Base-by-base conservation (phyloP, 495 filamentous ascomycete species). In the Mycothermus thermophilus region DNA sequence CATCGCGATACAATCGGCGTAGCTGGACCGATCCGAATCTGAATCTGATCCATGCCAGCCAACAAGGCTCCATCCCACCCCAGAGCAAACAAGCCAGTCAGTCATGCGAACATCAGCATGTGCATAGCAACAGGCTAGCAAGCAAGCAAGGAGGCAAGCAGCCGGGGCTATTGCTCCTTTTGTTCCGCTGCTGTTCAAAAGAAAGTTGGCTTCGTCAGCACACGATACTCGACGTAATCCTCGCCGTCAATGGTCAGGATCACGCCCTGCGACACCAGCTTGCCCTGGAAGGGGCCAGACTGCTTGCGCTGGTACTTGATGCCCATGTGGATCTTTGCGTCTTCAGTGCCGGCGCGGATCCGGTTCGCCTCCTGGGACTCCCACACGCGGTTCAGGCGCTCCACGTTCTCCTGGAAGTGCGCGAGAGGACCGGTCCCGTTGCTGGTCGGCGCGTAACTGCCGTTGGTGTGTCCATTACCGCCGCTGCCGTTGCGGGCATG, bases 231-330 rank as follows among this genome's bases (percentile, higher is more conserved):
- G 17, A 73, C 66, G 37, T 67, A 73, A 28, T 73, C 69, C 44
- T 73, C 69, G 8, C 69, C 69, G 34, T 73, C 69, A 25, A 73
- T 71, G 27, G 45, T 66, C 32, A 73, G 60, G 14, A 71, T 67
- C 7, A 59, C 58, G 18, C 66, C 59, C 30, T 62, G 56, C 42
- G 61, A 64, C 25, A 69, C 67, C 2, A 71, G 57, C 41, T 65
- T 65, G 22, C 66, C 66, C 33, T 60, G 47, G 43, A 73, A 71
- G 1, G 66, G 65, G 0, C 69, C 69, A 9, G 40, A 64, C 22
- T 56, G 52, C 48, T 69, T 71, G 20, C 67, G 51, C 50, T 71
- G 63, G 40, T 71, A 73, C 42, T 64, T 69, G 38, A 71, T 49
- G 27, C 67, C 66, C 35, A 54, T 54, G 45, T 65, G 62, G 18